Base-by-base conservation (phyloP, 345 rosid species). In the Citrus inodora region DNA sequence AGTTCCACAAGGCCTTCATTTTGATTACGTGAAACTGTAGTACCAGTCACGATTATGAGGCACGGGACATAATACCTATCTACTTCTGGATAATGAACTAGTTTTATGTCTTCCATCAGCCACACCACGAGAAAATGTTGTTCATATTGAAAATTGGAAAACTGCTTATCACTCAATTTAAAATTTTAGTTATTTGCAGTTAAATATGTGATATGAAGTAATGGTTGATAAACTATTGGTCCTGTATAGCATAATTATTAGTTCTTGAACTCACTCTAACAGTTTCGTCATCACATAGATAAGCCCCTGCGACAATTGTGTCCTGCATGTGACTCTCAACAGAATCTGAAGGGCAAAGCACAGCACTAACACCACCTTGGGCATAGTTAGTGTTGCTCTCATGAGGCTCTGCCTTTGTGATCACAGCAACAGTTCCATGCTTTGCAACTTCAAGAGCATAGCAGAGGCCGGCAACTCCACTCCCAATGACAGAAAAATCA, bases 341-440 rank as follows among this genome's bases (percentile, higher is more conserved):
- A 55, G 99, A 96, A 85, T 96, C 99, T 61, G 87, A 83, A 76
- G 97, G 95, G 69, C 97, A 96, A 79, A 96, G 80, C 35, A 94
- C 99, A 1, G 99, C 99, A 81, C 98, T 96, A 78, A 94, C 98
- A 71, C 99, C 99, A 27, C 98, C 99, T 87, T 94, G 98, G 55
- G 98, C 98, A 87, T 96, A 96, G 87, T 90, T 94, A 68, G 99
- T 96, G 87, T 91, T 94, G 87, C 99, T 89, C 87, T 93, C 97
- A 74, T 96, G 97, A 81, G 97, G 98, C 87, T 96, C 98, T 7
- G 94, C 99, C 89, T 94, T 94, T 11, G 98, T 96, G 62, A 94
- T 94, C 72, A 96, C 92, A 0, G 98, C 98, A 30, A 94, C 99
- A 17, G 97, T 85, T 76, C 99, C 99, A 81, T 84, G 86, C 80